A percentile compares a stretch with the other conserved stretches of the same genome.
phyloP scores from a whole-genome alignment of 2,329 filamentous ascomycete species.

The Claviceps cyperi region DNA sequence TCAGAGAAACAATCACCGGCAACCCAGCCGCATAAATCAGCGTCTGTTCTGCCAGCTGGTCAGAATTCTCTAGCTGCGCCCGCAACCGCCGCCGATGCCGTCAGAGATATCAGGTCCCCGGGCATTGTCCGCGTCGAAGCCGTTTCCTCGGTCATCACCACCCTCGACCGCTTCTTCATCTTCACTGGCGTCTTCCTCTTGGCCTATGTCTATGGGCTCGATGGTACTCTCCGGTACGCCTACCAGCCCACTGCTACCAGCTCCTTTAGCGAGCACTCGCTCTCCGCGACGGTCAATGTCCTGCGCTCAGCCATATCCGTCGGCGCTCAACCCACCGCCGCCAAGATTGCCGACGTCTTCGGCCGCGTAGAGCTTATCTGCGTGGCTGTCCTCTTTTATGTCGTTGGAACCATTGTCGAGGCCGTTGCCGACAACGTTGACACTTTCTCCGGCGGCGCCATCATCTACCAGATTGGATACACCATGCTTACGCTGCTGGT shows the following conservation, averaged over 20 bases:
- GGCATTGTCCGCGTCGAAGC: conserved; percentile 48
- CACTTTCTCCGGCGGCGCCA: conserved; percentile 40
- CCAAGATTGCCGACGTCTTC: conserved; percentile 50
- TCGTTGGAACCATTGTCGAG: conserved; percentile 43
- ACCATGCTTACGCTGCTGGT: conserved; percentile 47
- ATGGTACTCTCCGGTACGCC: conserved; percentile 39
- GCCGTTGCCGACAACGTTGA: conserved; percentile 35
- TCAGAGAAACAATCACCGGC: neutral
- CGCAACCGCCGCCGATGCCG: conserved; percentile 11
- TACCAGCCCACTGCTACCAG: conserved; percentile 42
- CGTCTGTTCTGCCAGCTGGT: neutral
- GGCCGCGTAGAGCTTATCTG: conserved; percentile 47
- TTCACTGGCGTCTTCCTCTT: conserved; percentile 48
- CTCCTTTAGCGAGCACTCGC: conserved; percentile 35
- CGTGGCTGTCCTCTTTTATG: conserved; percentile 33
- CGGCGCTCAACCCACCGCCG: conserved; percentile 44
- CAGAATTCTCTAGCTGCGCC: neutral
- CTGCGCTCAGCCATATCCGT: conserved; percentile 44
- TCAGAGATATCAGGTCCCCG: conserved; percentile 24
- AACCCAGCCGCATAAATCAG: conserved; percentile 3
- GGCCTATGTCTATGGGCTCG: conserved; percentile 49
- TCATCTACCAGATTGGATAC: conserved; percentile 49
- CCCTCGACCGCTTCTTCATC: conserved; percentile 37
- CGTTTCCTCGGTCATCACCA: conserved; percentile 36
- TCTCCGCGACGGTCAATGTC: conserved; percentile 43